Base-by-base conservation (phyloP, 129 eudicot genomes). In the Saussurea involucrata region DNA sequence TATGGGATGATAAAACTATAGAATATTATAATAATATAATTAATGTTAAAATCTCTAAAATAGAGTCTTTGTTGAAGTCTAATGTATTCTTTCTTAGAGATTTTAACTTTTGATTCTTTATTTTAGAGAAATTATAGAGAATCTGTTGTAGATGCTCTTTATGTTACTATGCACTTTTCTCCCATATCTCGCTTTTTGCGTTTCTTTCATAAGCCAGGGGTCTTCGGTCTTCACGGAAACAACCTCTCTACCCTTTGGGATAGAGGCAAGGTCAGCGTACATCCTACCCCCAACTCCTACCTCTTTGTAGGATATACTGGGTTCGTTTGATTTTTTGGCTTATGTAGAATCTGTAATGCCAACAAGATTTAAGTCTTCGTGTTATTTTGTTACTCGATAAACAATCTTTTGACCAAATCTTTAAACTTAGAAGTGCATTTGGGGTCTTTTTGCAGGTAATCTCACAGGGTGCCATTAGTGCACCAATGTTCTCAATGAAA, bases 391-490 rank as follows among this genome's bases (percentile, higher is more conserved):
- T 40, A 75, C 12, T 4, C 71, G 6, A 40, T 71, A 28, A 42
- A 78, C 8, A 46, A 21, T 29, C 24, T 66, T 5, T 42, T 17
- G 8, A 67, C 68, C 68, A 34, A 70, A 68, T 69, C 61, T 27
- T 24, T 21, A 24, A 55, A 22, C 42, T 64, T 49, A 20, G 53
- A 58, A 42, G 15, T 32, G 53, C 46, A 64, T 29, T 40, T 15
- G 11, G 40, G 34, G 71, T 42, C 8, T 76, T 57, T 82, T 72
- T 75, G 67, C 87, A 95, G 98, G 98, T 95, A 42, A 85, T 91
- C 34, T 95, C 98, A 24, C 98, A 95, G 78, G 98, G 98, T 66
- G 94, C 97, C 57, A 95, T 95, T 57, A 95, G 94, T 83, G 97
- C 96, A 44, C 98, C 98, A 2, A 95, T 91, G 97, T 91, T 86